Base-by-base conservation (phyloP, 768 basidiomycete genomes). In the Tylopilus plumbeoviolaceoides region DNA sequence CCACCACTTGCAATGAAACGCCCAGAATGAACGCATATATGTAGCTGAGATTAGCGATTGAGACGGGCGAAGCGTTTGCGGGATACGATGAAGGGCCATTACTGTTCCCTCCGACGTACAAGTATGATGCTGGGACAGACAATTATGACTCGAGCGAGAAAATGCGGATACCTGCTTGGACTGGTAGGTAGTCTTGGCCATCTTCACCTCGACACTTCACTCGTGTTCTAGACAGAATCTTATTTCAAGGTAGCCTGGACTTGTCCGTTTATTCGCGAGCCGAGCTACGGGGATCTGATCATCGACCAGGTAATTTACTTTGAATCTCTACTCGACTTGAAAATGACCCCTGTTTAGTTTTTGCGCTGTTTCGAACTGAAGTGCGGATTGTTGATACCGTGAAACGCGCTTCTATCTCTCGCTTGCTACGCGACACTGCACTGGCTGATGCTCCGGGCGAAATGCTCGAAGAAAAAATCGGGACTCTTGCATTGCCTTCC, bases 91-190 rank as follows among this genome's bases (percentile, higher is more conserved):
- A 99, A 70, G 95, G 92, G 0, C 90, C 91, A 0, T 68, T 98
- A 17, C 64, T 89, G n/a, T 99, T 99, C 73, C 76, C 83, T 14
- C 97, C 97, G 8, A 99, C 95, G 2, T 98, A 99, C 73, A 89
- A 91, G 57, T 98, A 95, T 63, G 85, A 89, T 63, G 64, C 86
- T 7, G 82, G 84, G 10, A 84, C 93, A 9, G 88, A 97, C 56
- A 77, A 77, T 44, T 99, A 98, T 66, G 97, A 99, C 68, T 89
- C 91, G 14, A 90, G 91, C 65, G 97, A 98, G 71, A 99, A 98
- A 74, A 83, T 86, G 80, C 82, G 97, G 23, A 87, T 97, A 64
- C 97, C 97, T 6, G 92, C 95, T 17, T 98, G 95, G 95, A 98
- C 95, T 61, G 93, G 93, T 93, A 51, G 54, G 79, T 28, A 28